phyloP scores from a whole-genome alignment of 169 alveolate genomes.

The Plasmodium gallinaceum region DNA sequence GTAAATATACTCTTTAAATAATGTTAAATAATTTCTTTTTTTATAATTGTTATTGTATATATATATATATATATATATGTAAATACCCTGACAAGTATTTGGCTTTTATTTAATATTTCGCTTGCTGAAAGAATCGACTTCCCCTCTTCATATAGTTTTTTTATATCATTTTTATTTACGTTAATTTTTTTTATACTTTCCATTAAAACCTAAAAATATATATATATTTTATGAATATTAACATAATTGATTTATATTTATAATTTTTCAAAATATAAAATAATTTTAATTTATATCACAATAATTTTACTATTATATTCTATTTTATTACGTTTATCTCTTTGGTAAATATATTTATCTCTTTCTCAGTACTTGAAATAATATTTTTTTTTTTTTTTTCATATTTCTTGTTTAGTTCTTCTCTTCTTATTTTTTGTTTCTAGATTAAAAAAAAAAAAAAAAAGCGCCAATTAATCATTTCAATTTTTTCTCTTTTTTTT shows the following conservation, averaged over 20 bases:
- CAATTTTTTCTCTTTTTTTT: background rate
- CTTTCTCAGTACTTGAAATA: constrained; percentile 43
- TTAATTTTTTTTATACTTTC: constrained; percentile 60
- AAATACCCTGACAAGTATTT: constrained; percentile 48
- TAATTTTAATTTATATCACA: too few relatives aligned
- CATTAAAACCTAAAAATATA: constrained; percentile 30
- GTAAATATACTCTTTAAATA: background rate
- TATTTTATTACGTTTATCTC: constrained; percentile 68
- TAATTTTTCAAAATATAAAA: too few relatives aligned
- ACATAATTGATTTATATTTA: background rate
- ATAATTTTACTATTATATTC: background rate
- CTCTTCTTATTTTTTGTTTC: constrained; percentile 72
- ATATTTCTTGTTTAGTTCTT: constrained; percentile 67
- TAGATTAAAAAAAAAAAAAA: constrained; percentile 7
- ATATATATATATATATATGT: background rate
- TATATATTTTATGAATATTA: background rate
- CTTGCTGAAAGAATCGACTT: constrained; percentile 39
- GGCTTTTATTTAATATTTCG: constrained; percentile 51
- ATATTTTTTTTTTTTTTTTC: constrained; percentile 60
- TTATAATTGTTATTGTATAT: background rate
- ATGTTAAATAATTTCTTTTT: background rate
- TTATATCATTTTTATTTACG: constrained; percentile 51
- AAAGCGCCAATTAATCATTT: too few relatives aligned
- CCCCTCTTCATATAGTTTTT: constrained; percentile 65
- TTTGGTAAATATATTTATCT: constrained; percentile 26